Base-by-base conservation (phyloP, 495 filamentous ascomycete genomes). In the Astrocystis sublimbata region DNA sequence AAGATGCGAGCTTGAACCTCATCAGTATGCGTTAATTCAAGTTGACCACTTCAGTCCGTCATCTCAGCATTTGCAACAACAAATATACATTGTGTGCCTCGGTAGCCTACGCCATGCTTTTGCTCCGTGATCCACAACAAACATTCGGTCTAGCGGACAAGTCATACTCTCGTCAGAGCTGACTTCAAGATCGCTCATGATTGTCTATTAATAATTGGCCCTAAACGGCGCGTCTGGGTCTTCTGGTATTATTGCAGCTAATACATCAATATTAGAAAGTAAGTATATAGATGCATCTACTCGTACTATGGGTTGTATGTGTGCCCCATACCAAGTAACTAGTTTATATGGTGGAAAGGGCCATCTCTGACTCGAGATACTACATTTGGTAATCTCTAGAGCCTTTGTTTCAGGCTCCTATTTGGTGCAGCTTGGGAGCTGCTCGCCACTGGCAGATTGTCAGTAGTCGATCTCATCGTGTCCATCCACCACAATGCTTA, bases 21-120 rank as follows among this genome's bases (percentile, higher is more conserved):
- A 52, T 30, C 30, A 35, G 35, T 30, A 21, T 12, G 49, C 30
- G 49, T 28, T 52, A 52, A 52, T 19, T 35, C 49, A 52, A 52
- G 33, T 36, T 50, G 24, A 58, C 36, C 19, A 38, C 23, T 43
- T 40, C 3, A 45, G 23, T 15, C 21, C 26, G 31, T 56, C 28
- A 28, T 13, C 28, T 24, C 43, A 28, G 24, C 21, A 47, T 47
- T 47, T 23, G 24, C 23, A 21, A 10, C n/a, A 26, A 23, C 13
- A 19, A 15, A 19, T 24, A 21, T 19, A 35, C 30, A 51, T 17
- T 10, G 6, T 6, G 13, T 36, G 33, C 33, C 6, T 6, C 33
- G 6, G 6, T 36, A 13, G 21, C 13, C 43, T 46, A 31, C 7
- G 47, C 28, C 3, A 9, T 12, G 12, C 28, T 4, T 33, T 51